Base-by-base conservation (phyloP, 2,329 filamentous ascomycete species). In the Domatiomyces catenatus region DNA sequence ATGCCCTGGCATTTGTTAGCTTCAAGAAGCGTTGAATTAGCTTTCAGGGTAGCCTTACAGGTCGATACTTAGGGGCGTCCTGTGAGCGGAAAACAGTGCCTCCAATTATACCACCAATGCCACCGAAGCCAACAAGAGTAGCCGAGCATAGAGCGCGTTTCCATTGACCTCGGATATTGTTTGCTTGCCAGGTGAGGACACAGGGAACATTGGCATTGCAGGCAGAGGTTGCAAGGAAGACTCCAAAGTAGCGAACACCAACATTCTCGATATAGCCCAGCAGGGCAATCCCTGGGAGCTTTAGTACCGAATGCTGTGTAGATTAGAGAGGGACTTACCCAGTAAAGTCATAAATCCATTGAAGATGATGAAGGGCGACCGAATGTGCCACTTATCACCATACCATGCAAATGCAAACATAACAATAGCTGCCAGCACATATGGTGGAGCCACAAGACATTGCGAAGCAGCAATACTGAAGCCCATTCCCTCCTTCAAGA, bases 111-210 rank as follows among this genome's bases (percentile, higher is more conserved):
- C 86, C 86, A 39, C 86, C 86, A 22, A 93, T 71, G 2, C 84
- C 85, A 6, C n/a, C 75, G 18, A 52, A 51, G 17, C 58, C 56
- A 10, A 59, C 58, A 6, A 60, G 50, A 26, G 56, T 59, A 18
- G 58, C 58, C 17, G 55, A 58, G 51, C 58, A 60, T 12, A 60
- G 81, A 0, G 86, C 86, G 46, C 87, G 79, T 70, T 90, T 93
- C 85, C 86, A 93, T 68, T 92, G 86, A 0, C 86, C 86, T 49
- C 84, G 80, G 61, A 93, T 83, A 66, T 93, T 93, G 68, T 90
- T 92, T 43, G 85, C 84, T 69, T 90, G 86, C 69, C 86, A 92
- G 0, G 84, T 76, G 70, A 93, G 79, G 45, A 79, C 72, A 1
- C 79, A 73, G 0, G 87, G 86, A 3, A 90, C 73, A 63, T 92